Evolutionary conservation across 139 green algal species (phyloP).

Genomic region (Pleodorina starrii): DNA sequence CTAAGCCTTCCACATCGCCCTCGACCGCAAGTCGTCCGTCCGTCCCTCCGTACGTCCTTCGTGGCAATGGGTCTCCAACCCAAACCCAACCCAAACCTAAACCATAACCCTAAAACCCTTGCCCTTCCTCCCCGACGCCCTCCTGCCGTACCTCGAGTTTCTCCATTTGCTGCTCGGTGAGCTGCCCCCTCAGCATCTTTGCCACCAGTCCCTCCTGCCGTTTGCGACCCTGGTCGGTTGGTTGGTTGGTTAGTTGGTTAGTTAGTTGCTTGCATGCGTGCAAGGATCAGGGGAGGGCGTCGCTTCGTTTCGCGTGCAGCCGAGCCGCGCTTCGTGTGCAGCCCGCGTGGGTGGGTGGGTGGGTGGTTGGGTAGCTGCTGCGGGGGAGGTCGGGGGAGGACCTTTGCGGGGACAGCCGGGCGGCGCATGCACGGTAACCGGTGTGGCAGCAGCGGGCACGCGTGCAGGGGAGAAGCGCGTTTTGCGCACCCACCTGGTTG

Average conservation of each 20-base stretch:
- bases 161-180: slow-evolving; percentile 25
- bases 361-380: background rate
- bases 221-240: slow-evolving; percentile 57
- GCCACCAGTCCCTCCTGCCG: slow-evolving; percentile 64
- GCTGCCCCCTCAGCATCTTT: slow-evolving; percentile 57
- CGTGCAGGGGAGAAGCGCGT: no score
- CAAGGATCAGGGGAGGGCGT: background rate
- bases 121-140: background rate
- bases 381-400: background rate
- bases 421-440: background rate
- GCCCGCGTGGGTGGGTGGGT: background rate
- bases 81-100: no score
- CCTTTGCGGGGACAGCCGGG: background rate
- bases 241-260: background rate
- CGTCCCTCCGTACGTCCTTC: no score
- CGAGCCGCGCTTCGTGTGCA: background rate
- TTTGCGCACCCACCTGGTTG: slow-evolving; percentile 58
- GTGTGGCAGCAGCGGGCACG: background rate
- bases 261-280: background rate
- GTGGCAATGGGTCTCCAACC: no score
- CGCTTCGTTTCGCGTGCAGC: background rate
- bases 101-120: background rate
- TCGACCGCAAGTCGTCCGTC: no score
- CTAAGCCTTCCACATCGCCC: no score
- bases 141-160: slow-evolving; percentile 44